Evolutionary conservation across 768 basidiomycete species (phyloP).

Genomic region (Mycena metata): DNA sequence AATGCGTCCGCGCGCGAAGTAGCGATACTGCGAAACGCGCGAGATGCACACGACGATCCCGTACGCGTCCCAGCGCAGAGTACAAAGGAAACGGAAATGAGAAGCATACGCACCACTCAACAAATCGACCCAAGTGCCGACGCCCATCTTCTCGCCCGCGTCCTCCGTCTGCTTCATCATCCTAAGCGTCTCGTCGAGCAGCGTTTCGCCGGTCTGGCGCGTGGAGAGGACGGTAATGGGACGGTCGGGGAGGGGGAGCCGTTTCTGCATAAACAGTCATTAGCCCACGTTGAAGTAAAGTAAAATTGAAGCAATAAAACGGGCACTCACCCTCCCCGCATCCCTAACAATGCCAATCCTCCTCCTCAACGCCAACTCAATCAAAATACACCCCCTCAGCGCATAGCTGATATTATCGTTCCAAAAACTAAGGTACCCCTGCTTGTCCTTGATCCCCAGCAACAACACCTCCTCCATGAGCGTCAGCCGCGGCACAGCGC

Average conservation of each 20-base stretch:
- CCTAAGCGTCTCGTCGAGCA: constrained; percentile 81
- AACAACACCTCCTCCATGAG: constrained; percentile 97
- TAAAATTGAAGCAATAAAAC: too few relatives aligned
- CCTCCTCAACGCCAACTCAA: too few relatives aligned
- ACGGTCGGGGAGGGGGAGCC: constrained; percentile 29
- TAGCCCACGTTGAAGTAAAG: not conserved
- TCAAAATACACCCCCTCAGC: constrained; percentile 97
- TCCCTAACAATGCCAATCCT: constrained; percentile 94
- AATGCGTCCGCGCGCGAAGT: too few relatives aligned
- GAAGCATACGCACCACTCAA: too few relatives aligned
- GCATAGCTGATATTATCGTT: constrained; percentile 99
- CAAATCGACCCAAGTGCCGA: constrained; percentile 96
- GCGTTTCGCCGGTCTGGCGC: constrained; percentile 93
- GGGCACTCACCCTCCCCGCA: constrained; percentile 51
- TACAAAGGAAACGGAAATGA: too few relatives aligned
- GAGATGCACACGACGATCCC: too few relatives aligned
- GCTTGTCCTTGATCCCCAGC: constrained; percentile 96
- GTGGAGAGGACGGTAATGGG: constrained; percentile 53
- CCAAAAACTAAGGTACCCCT: constrained; percentile 99
- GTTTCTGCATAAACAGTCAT: constrained; percentile 16
- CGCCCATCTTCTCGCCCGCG: constrained; percentile 74
- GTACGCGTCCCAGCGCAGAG: too few relatives aligned
- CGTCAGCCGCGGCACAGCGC: constrained; percentile 87
- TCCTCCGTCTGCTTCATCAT: constrained; percentile 88
- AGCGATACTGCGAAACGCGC: too few relatives aligned